Evolutionary conservation across 345 rosid species (phyloP).

Genomic region (Arabis alpina): DNA sequence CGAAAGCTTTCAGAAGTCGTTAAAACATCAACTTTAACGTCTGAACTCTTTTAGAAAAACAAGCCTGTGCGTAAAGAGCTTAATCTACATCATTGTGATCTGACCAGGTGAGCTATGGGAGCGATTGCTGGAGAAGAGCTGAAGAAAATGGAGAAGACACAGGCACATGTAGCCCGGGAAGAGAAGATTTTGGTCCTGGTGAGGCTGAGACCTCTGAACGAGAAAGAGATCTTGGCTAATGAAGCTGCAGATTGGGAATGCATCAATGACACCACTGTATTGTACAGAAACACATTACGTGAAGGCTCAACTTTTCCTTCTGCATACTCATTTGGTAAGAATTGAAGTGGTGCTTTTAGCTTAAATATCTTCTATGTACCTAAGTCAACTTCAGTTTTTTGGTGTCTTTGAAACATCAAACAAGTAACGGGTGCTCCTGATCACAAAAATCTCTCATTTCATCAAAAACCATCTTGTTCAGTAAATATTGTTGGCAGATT

Average conservation of each 20-base stretch:
- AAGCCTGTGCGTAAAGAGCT: constrained; percentile 31
- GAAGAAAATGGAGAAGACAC: constrained; percentile 74
- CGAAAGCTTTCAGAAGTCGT: constrained; percentile 28
- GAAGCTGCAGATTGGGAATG: constrained; percentile 99
- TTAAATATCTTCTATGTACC: constrained; percentile 2
- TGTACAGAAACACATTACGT: constrained; percentile 89
- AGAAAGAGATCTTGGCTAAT: constrained; percentile 69
- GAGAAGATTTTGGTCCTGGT: constrained; percentile 93
- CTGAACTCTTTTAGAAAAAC: constrained; percentile 48
- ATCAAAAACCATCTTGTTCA: constrained; percentile 44
- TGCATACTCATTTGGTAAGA: constrained; percentile 85
- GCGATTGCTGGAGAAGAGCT: constrained; percentile 77
- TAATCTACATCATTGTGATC: constrained; percentile 43
- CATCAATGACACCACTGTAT: constrained; percentile 76
- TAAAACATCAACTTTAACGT: constrained; percentile 46
- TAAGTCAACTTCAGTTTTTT: neutral
- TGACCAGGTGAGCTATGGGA: constrained; percentile 62
- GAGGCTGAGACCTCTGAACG: constrained; percentile 93
- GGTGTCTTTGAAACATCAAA: constrained; percentile 35
- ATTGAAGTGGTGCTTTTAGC: neutral
- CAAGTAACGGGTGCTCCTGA: constrained; percentile 50
- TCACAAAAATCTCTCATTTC: constrained; percentile 56
- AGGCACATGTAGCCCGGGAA: constrained; percentile 58
- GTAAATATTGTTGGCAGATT: constrained; percentile 39
- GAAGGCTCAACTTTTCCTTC: constrained; percentile 96